phyloP scores from a whole-genome alignment of 1,284 basidiomycete species.

The Tetrapyrgos nigripes region DNA sequence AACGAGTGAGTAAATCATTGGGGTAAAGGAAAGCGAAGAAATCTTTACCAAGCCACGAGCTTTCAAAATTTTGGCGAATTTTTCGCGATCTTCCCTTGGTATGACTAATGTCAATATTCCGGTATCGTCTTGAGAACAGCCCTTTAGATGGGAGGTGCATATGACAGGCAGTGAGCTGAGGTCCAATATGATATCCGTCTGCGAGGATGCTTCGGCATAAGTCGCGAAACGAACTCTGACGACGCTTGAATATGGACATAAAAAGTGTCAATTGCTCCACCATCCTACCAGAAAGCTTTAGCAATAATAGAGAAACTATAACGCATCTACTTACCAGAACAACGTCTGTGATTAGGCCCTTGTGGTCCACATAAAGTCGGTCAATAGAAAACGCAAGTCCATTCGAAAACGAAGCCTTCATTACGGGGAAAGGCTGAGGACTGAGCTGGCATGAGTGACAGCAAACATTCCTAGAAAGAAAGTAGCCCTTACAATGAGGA shows the following conservation, averaged over 20 bases:
- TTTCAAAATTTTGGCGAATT: constrained; percentile 47
- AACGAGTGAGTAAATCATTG: constrained; percentile 1
- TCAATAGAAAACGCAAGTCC: constrained; percentile 48
- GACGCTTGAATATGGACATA: constrained; percentile 39
- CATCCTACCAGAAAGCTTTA: constrained; percentile 28
- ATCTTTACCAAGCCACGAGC: constrained; percentile 49
- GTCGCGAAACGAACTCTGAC: constrained; percentile 40
- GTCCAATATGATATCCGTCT: constrained; percentile 37
- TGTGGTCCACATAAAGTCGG: constrained; percentile 58
- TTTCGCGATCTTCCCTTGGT: constrained; percentile 33
- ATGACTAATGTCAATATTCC: constrained; percentile 46
- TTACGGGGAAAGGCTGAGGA: constrained; percentile 63
- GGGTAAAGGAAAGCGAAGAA: constrained; percentile 1
- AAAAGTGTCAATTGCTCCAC: constrained; percentile 52
- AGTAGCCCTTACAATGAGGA: constrained; percentile 52
- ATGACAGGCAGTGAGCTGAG: constrained; percentile 48
- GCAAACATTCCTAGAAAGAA: constrained; percentile 5
- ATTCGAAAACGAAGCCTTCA: constrained; percentile 12
- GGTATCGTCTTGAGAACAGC: constrained; percentile 27
- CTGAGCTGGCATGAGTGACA: constrained; percentile 37
- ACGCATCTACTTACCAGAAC: constrained; percentile 40
- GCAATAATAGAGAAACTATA: background rate
- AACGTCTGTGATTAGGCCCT: constrained; percentile 57
- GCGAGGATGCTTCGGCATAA: constrained; percentile 19
- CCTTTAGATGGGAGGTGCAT: constrained; percentile 27